phyloP scores from a whole-genome alignment of 2,329 filamentous ascomycete genomes.

The Exophiala calicioides region DNA sequence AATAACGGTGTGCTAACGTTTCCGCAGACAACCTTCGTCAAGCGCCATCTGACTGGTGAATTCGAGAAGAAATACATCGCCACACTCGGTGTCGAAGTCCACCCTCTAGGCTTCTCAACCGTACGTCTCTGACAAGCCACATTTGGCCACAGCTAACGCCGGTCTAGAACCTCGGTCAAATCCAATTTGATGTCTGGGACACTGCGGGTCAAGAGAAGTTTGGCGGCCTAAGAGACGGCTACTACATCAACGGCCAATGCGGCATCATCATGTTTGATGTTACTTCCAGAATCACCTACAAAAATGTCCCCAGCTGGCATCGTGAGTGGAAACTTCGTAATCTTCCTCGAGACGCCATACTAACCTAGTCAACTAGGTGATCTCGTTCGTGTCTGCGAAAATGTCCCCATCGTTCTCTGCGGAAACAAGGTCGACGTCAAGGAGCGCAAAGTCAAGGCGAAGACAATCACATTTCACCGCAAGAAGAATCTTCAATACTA shows the following conservation, averaged over 20 bases:
- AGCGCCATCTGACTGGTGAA: slow-evolving; percentile 99
- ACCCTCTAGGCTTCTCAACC: slow-evolving; percentile 96
- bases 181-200: slow-evolving; percentile 99
- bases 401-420: slow-evolving; percentile 95
- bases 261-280: slow-evolving; percentile 99
- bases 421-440: slow-evolving; percentile 99
- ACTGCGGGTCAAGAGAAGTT: slow-evolving; percentile 99
- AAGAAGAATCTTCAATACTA: slow-evolving; percentile 99
- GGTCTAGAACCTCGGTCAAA: slow-evolving; percentile 79
- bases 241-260: slow-evolving; percentile 99
- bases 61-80: slow-evolving; percentile 99
- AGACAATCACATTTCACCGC: slow-evolving; percentile 99
- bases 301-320: slow-evolving; percentile 99
- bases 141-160: slow-evolving; percentile 22
- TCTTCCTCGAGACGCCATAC: background rate
- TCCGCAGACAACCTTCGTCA: slow-evolving; percentile 95
- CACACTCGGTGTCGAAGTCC: slow-evolving; percentile 98
- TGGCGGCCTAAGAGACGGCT: slow-evolving; percentile 96
- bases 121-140: slow-evolving; percentile 64
- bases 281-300: slow-evolving; percentile 99
- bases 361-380: slow-evolving; percentile 64
- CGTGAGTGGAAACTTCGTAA: slow-evolving; percentile 63
- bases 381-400: slow-evolving; percentile 98
- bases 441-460: slow-evolving; percentile 99
- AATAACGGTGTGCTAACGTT: no score